Conservation (phyloP, 1,139 yeast genomes). For the Yamadazyma membranifaciens region DNA sequence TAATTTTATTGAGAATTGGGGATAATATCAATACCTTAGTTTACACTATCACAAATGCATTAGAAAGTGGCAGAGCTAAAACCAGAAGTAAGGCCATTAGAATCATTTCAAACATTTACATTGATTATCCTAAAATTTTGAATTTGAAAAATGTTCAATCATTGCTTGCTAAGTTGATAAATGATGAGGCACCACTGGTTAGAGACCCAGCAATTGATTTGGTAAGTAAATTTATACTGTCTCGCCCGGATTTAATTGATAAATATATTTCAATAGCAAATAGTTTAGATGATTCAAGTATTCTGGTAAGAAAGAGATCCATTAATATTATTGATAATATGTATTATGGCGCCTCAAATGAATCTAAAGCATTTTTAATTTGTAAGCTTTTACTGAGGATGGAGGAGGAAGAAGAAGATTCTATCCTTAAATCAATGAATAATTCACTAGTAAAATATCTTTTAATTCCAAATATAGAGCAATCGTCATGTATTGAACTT, state of each 20-base stretch:
- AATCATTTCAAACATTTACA: conserved; percentile 44
- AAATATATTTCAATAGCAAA: conserved; percentile 51
- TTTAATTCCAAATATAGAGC: neutral
- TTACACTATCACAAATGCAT: neutral
- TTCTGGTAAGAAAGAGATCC: conserved; percentile 64
- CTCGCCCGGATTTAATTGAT: conserved; percentile 43
- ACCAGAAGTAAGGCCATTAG: conserved; percentile 66
- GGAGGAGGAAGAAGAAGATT: conserved; percentile 66
- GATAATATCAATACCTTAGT: neutral
- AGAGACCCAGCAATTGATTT: conserved; percentile 76
- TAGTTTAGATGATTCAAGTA: conserved; percentile 57
- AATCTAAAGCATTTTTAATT: conserved; percentile 43
- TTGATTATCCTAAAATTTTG: conserved; percentile 51
- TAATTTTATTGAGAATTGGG: neutral
- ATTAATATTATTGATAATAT: conserved; percentile 51
- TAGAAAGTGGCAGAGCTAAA: conserved; percentile 24
- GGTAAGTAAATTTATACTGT: conserved; percentile 48
- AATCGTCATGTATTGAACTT: neutral
- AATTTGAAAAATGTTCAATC: conserved; percentile 48
- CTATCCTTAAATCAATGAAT: conserved; percentile 23
- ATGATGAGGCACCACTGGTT: conserved; percentile 67
- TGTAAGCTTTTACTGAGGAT: conserved; percentile 51
- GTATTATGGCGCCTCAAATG: conserved; percentile 35
- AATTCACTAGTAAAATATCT: neutral
- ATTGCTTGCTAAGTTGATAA: conserved; percentile 51